Percentiles rank a stretch among this genome's conserved stretches.
Evolutionary conservation across 1,139 yeast genomes (phyloP).

Genomic region (Nadsonia commutata): DNA sequence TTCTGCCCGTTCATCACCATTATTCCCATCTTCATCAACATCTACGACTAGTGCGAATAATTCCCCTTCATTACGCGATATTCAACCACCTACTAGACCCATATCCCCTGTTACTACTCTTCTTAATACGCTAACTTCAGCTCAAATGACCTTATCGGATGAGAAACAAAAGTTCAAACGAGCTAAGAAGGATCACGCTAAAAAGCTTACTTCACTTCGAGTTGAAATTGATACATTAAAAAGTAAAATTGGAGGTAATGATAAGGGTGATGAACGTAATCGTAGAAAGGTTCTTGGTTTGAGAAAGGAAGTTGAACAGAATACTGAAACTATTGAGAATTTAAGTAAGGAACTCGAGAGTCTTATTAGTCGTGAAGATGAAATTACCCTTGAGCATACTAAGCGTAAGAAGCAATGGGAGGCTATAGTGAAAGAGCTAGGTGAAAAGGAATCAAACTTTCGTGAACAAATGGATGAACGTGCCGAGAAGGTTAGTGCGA

Average conservation of each 20-base stretch:
- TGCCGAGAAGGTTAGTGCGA: slow-evolving; percentile 11
- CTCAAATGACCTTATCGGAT: slow-evolving; percentile 20
- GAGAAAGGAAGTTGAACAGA: slow-evolving; percentile 11
- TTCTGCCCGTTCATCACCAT: slow-evolving; percentile 6
- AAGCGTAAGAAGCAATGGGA: slow-evolving; percentile 12
- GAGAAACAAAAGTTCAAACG: slow-evolving; percentile 21
- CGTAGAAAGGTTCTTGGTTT: slow-evolving; percentile 21
- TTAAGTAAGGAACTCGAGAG: slow-evolving; percentile 9
- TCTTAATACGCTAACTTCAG: slow-evolving; percentile 23
- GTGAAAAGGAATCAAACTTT: slow-evolving; percentile 10
- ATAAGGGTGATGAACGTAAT: slow-evolving; percentile 23
- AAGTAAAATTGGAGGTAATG: slow-evolving; percentile 20
- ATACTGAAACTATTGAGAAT: slow-evolving; percentile 9
- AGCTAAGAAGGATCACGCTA: slow-evolving; percentile 21
- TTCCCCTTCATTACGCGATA: slow-evolving; percentile 6
- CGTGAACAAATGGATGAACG: slow-evolving; percentile 12
- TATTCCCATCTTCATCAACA: slow-evolving; percentile 3
- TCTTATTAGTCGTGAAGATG: slow-evolving; percentile 6
- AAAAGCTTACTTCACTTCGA: slow-evolving; percentile 19
- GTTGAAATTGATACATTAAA: slow-evolving; percentile 21
- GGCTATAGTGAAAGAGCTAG: slow-evolving; percentile 10
- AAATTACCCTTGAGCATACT: slow-evolving; percentile 9
- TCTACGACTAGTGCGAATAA: slow-evolving; percentile 9
- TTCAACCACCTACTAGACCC: slow-evolving; percentile 17
- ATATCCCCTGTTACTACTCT: slow-evolving; percentile 24